Evolutionary conservation across 2,329 filamentous ascomycete species (phyloP), one percentile per base, ranked within the genome.

Genomic region (Calonectria henricotiae): DNA sequence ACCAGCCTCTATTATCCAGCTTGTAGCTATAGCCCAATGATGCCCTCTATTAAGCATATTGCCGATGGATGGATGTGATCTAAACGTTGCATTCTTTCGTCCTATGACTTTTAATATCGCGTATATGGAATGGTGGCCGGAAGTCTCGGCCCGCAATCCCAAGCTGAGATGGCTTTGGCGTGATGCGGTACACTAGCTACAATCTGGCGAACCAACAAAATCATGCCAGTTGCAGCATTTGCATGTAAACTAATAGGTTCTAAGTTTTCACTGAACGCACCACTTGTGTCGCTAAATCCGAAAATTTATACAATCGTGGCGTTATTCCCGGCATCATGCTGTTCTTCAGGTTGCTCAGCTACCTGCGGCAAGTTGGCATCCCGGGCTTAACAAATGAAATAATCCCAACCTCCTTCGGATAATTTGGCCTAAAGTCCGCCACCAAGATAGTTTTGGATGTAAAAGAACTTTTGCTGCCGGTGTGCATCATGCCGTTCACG

Each of bases 141-240:
- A 55, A 46, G 25, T 17, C 37, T 46, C 62, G 62, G 62, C 27
- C 62, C 47, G 62, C n/a, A 55, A 4, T 65, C 23, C 62, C 46
- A 51, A 30, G 23, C 23, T 32, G n/a, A 20, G 23, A 8, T n/a
- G n/a, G 13, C 6, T 51, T 20, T 43, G 13, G 5, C 23, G 15
- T 43, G 46, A 17, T 32, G 8, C 23, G 8, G 13, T 43, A 39
- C 20, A 25, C 15, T 43, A 20, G 20, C 15, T 13, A 43, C 8
- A 8, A 49, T 5, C 46, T 35, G 17, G 30, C 23, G 27, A 35
- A 35, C 30, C 30, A 20, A 54, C 12, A 11, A 49, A 54, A 35
- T 5, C 17, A 12, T 12, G 7, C 4, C 15, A 20, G 27, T 30
- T 49, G 12, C 46, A 17, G 2, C 46, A 49, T 8, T 17, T 27